Conservation (phyloP, 805 yeast genomes). For the Ogataea polymorpha region DNA sequence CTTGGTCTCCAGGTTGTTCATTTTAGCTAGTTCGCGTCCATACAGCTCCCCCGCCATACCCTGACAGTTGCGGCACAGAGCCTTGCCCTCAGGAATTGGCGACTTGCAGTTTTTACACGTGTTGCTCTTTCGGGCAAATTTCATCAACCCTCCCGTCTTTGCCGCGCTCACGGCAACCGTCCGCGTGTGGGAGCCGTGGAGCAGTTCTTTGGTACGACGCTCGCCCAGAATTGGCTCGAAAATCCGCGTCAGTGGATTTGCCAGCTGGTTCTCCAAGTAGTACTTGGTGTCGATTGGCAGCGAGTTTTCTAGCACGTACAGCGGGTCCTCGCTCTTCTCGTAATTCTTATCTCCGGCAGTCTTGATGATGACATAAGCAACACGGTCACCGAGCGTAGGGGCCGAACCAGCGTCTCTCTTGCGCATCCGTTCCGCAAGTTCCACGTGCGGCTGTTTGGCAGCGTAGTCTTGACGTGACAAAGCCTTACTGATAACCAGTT, state of each 20-base stretch:
- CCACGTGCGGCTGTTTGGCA: slow-evolving; percentile 96
- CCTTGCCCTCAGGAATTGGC: slow-evolving; percentile 55
- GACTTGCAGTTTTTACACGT: slow-evolving; percentile 86
- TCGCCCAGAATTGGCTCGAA: slow-evolving; percentile 95
- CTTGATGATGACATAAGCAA: slow-evolving; percentile 89
- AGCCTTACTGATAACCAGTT: slow-evolving; percentile 90
- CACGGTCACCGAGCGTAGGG: slow-evolving; percentile 95
- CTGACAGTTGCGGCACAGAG: slow-evolving; percentile 74
- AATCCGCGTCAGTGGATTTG: slow-evolving; percentile 90
- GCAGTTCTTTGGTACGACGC: slow-evolving; percentile 69
- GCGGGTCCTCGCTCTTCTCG: slow-evolving; percentile 96
- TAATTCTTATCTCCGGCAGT: slow-evolving; percentile 84
- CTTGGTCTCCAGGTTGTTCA: slow-evolving; percentile 75
- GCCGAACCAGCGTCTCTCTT: slow-evolving; percentile 98
- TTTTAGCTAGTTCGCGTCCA: slow-evolving; percentile 73
- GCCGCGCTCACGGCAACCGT: slow-evolving; percentile 71
- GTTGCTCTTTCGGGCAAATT: slow-evolving; percentile 85
- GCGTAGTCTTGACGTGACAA: slow-evolving; percentile 87
- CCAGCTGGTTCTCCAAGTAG: slow-evolving; percentile 85
- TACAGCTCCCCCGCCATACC: slow-evolving; percentile 72
- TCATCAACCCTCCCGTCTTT: slow-evolving; percentile 79
- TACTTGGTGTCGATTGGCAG: slow-evolving; percentile 93
- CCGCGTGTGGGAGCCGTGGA: slow-evolving; percentile 82
- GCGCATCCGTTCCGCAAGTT: slow-evolving; percentile 91
- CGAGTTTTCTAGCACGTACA: slow-evolving; percentile 87